These are phyloP conservation scores for Exophiala mesophila DNA, from an alignment of 2,329 filamentous ascomycete genomes.

Conservation along the genomic window DNA sequence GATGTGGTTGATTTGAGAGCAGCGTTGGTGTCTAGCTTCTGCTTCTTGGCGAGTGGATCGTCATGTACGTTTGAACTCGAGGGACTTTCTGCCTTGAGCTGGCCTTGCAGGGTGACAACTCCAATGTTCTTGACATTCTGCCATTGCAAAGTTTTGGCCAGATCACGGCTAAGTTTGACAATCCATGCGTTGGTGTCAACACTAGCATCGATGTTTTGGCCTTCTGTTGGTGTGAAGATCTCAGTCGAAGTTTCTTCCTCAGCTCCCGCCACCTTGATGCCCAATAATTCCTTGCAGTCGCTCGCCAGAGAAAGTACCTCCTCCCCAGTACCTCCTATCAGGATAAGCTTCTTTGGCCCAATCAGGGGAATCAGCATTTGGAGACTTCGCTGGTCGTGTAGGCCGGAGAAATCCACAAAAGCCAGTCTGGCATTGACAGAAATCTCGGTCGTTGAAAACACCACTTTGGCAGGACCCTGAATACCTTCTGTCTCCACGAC, in stretches of 20 bases:
- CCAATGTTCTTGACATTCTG: conserved; percentile 86
- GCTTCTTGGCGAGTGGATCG: conserved; percentile 43
- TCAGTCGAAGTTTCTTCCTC: conserved; percentile 50
- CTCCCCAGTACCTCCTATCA: conserved; percentile 73
- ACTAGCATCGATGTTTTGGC: conserved; percentile 74
- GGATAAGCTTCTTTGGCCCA: conserved; percentile 85
- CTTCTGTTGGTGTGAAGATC: conserved; percentile 77
- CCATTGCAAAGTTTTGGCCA: conserved; percentile 87
- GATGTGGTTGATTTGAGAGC: conserved; percentile 18
- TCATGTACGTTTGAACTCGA: conserved; percentile 44
- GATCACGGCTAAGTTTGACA: conserved; percentile 77
- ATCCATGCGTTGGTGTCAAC: conserved; percentile 98
- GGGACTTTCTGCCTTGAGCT: conserved; percentile 48
- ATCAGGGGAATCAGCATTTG: conserved; percentile 94
- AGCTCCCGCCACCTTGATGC: conserved; percentile 38
- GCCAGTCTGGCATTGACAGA: conserved; percentile 70
- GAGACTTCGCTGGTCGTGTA: conserved; percentile 89
- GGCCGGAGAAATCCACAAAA: conserved; percentile 84
- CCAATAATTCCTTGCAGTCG: conserved; percentile 68
- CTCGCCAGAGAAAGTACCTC: conserved; percentile 75
- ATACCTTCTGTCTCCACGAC: conserved; percentile 42
- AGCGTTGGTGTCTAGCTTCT: conserved; percentile 47
- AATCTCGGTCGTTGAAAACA: conserved; percentile 60
- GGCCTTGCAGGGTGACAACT: conserved; percentile 86
- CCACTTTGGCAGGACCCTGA: conserved; percentile 70